A percentile compares a stretch with the other conserved stretches of the same genome.
Evolutionary conservation across 2,329 filamentous ascomycete species (phyloP).

Genomic region (Xenoacremonium recifei): DNA sequence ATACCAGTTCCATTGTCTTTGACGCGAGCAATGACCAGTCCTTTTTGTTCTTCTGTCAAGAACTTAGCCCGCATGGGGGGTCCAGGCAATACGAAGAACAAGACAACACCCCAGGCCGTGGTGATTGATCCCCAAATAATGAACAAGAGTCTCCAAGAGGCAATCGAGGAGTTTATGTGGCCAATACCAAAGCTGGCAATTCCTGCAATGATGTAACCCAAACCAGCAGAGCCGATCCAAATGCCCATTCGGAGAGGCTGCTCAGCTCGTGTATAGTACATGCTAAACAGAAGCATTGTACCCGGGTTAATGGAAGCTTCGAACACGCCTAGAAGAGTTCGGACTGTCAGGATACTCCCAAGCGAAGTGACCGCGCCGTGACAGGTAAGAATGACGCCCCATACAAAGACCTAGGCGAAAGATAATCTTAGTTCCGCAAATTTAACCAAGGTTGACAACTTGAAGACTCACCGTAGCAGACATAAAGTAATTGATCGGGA

Average conservation of each 20-base stretch:
- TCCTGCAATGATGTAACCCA: conserved; percentile 18
- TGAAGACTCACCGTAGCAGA: conserved; percentile 9
- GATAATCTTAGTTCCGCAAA: no score
- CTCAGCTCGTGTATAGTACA: conserved; percentile 19
- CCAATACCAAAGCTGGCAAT: conserved; percentile 20
- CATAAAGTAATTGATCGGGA: conserved; percentile 14
- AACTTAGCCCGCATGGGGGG: conserved; percentile 25
- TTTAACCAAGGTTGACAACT: no score
- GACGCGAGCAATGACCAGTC: conserved; percentile 31
- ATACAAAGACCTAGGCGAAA: conserved; percentile 5
- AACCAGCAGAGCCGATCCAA: conserved; percentile 15
- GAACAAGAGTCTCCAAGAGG: background rate
- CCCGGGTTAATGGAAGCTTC: conserved; percentile 14
- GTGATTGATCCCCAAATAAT: conserved; percentile 6
- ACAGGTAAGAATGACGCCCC: conserved; percentile 11
- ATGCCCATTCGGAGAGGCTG: conserved; percentile 18
- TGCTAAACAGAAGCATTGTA: conserved; percentile 16
- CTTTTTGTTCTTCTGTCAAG: conserved; percentile 25
- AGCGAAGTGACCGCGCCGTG: conserved; percentile 11
- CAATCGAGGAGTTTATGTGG: conserved; percentile 10
- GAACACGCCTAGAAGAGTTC: conserved; percentile 12
- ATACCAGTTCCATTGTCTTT: conserved; percentile 35
- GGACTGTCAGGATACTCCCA: conserved; percentile 8
- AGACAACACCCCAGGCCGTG: conserved; percentile 17
- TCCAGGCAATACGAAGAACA: conserved; percentile 22